Base-by-base conservation (phyloP, 768 basidiomycete species). In the Boletellus sp. region DNA sequence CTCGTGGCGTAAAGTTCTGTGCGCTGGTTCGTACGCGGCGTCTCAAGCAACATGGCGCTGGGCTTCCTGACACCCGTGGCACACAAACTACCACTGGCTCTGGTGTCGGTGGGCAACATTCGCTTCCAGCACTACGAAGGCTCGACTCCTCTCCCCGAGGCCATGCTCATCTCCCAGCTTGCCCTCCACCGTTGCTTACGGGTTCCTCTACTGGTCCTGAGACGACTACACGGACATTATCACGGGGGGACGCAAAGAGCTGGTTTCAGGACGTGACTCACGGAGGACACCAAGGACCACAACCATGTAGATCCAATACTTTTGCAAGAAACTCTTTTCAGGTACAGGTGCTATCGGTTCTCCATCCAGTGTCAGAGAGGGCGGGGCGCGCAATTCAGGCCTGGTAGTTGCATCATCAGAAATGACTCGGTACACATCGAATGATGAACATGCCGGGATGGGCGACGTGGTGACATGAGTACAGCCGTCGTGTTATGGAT, bases 251-350 rank as follows among this genome's bases (percentile, higher is more conserved):
- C 11, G 15, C 9, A 33, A 26, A 53, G 24, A 15, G 31, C 42
- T 8, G 16, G 20, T 22, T 13, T 26, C 4, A 36, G 20, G 23
- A 43, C 4, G 19, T 12, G 46, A 78, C 84, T 67, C 61, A 88
- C 85, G 46, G 16, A 87, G 60, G 38, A 82, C 78, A 16, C 86
- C 61, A 10, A 85, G 65, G 38, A 79, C 65, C 3, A 81, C 75
- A 36, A 76, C 70, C 33, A 90, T 78, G 59, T 92, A 93, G 67
- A 93, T 74, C 93, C 93, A 94, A 67, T 94, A 94, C 65, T 93
- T 94, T 61, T 90, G 87, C 36, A 93, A 49, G 67, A 94, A 90
- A 11, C 81, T 72, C 67, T 92, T 87, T 62, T 94, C 90, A 0
- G 78, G 76, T 31, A 72, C 64, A 0, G 83, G 78, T 50, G 74